These are phyloP conservation scores for Filosporella fistucella DNA, from an alignment of 495 filamentous ascomycete species.

Conservation along the genomic window DNA sequence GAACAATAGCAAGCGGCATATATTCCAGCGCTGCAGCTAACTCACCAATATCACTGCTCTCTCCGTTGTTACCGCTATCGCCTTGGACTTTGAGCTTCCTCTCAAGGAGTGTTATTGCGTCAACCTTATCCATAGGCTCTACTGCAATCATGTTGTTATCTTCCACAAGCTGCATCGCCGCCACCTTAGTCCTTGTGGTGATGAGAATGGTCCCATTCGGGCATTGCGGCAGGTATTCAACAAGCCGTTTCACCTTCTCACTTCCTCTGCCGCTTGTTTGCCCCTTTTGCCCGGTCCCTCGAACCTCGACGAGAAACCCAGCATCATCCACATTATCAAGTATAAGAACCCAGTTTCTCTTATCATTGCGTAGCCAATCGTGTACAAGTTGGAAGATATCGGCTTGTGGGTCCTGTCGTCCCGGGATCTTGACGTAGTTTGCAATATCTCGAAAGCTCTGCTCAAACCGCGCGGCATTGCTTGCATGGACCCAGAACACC, in stretches of 20 bases:
- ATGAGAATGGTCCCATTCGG: conserved; percentile 34
- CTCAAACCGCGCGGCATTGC: conserved; percentile 33
- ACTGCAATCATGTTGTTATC: conserved; percentile 33
- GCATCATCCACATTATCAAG: conserved; percentile 40
- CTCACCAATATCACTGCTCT: conserved; percentile 19
- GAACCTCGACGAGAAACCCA: conserved; percentile 21
- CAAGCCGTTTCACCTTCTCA: conserved; percentile 8
- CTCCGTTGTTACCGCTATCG: conserved; percentile 33
- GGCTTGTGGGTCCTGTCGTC: conserved; percentile 31
- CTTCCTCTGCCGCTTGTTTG: conserved; percentile 13
- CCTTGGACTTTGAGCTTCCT: conserved; percentile 34
- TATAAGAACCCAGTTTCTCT: conserved; percentile 37
- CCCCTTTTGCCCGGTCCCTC: conserved; percentile 13
- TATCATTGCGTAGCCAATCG: conserved; percentile 31
- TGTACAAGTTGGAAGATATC: conserved; percentile 36
- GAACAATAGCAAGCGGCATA: conserved; percentile 43
- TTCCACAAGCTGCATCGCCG: conserved; percentile 28
- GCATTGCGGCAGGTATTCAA: conserved; percentile 27
- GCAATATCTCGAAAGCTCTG: conserved; percentile 37
- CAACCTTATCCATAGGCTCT: conserved; percentile 20
- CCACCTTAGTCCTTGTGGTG: conserved; percentile 30
- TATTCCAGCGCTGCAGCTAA: conserved; percentile 30
- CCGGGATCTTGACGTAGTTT: conserved; percentile 28
- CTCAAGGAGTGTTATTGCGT: conserved; percentile 33
- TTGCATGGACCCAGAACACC: conserved; percentile 48